phyloP scores from a whole-genome alignment of 805 yeast genomes.

The Cyberlindnera bimundalis region DNA sequence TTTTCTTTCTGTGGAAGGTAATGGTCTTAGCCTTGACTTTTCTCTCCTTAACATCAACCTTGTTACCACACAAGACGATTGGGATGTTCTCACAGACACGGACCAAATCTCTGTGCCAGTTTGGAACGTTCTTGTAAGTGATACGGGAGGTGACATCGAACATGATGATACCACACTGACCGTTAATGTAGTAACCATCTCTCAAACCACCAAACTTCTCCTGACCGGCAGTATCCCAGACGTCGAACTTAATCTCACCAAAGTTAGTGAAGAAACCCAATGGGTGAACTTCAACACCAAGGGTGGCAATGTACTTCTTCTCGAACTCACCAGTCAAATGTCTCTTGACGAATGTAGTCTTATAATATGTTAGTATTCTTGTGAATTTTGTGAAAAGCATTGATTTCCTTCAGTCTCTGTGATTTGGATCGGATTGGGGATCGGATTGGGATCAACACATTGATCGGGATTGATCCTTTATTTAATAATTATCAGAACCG shows the following conservation, averaged over 20 bases:
- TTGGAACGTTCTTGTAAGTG: constrained; percentile 99
- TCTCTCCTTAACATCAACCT: constrained; percentile 99
- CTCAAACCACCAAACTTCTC: constrained; percentile 99
- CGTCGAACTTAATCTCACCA: constrained; percentile 98
- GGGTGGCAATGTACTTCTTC: constrained; percentile 97
- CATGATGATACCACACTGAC: constrained; percentile 99
- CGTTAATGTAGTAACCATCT: constrained; percentile 99
- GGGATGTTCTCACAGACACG: constrained; percentile 99
- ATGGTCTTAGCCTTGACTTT: constrained; percentile 99
- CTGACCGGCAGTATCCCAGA: constrained; percentile 99
- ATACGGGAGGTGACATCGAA: constrained; percentile 99
- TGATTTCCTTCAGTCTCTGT: too few relatives aligned
- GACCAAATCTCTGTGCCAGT: constrained; percentile 99
- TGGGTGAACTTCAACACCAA: constrained; percentile 99
- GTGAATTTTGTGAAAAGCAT: too few relatives aligned
- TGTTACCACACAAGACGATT: constrained; percentile 98
- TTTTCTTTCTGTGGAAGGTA: constrained; percentile 99
- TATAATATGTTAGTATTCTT: constrained; percentile 18
- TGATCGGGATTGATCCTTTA: too few relatives aligned
- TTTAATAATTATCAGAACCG: too few relatives aligned
- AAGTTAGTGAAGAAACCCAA: constrained; percentile 96
- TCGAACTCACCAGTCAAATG: constrained; percentile 99
- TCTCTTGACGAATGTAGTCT: constrained; percentile 99
- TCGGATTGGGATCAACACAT: not conserved
- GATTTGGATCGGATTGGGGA: not conserved